Evolutionary conservation across 768 basidiomycete genomes (phyloP).

Genomic region (Tulasnella sp.): DNA sequence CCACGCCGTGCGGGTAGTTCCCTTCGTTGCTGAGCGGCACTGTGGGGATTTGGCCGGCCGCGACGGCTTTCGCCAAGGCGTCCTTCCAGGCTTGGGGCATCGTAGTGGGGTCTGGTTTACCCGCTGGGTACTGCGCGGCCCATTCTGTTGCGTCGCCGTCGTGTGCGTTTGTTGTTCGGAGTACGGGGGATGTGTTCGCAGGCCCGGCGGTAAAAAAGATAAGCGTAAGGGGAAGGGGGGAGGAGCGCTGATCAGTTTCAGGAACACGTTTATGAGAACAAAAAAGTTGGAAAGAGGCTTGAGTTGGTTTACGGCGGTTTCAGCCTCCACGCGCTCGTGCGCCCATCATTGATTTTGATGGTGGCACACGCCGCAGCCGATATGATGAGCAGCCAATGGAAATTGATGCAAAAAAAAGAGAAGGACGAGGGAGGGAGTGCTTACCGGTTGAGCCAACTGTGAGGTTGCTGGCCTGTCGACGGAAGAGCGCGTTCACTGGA

Average conservation of each 20-base stretch:
- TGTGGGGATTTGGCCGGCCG: background rate
- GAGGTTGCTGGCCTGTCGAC: background rate
- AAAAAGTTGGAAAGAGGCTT: background rate
- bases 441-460: background rate
- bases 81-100: constrained; percentile 9
- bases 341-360: background rate
- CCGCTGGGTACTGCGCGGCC: background rate
- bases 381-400: background rate
- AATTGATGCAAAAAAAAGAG: background rate
- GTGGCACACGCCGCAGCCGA: background rate
- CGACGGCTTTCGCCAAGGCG: background rate
- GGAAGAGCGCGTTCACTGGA: background rate
- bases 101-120: background rate
- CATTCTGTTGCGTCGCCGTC: constrained; percentile 6
- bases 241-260: background rate
- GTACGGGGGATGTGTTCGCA: background rate
- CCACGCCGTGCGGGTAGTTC: background rate
- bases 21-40: background rate
- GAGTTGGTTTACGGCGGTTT: no score
- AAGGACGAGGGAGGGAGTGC: background rate
- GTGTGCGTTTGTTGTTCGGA: no score
- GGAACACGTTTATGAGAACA: background rate
- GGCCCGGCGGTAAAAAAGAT: background rate
- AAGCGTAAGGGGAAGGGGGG: background rate
- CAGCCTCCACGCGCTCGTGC: background rate